phyloP scores from a whole-genome alignment of 495 filamentous ascomycete species.

The Aspergillus baeticus region DNA sequence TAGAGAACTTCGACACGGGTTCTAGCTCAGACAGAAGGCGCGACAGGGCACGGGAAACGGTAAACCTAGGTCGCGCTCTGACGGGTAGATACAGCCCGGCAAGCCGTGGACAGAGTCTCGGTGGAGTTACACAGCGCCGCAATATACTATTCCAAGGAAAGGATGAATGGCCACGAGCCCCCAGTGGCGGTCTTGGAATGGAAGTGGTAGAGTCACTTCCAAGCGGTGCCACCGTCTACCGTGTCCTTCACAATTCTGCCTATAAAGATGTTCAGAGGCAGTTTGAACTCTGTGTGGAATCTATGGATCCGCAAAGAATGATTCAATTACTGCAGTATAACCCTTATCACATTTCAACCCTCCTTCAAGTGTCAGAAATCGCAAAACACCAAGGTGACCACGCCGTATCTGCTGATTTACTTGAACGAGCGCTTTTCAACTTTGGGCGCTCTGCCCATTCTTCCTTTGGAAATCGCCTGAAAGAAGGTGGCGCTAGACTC shows the following conservation, averaged over 20 bases:
- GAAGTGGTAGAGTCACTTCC: conserved; percentile 58
- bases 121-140: conserved; percentile 65
- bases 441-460: conserved; percentile 85
- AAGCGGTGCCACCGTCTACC: conserved; percentile 54
- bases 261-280: conserved; percentile 75
- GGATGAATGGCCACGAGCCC: conserved; percentile 82
- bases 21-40: conserved; percentile 52
- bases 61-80: conserved; percentile 70
- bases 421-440: conserved; percentile 89
- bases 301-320: conserved; percentile 74
- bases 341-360: conserved; percentile 88
- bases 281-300: conserved; percentile 78
- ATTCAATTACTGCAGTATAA: conserved; percentile 65
- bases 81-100: conserved; percentile 59
- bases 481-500: conserved; percentile 74
- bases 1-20: conserved; percentile 60
- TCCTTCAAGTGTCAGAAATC: conserved; percentile 90
- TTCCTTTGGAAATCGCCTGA: conserved; percentile 70
- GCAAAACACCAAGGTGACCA: conserved; percentile 87
- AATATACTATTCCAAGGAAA: conserved; percentile 89
- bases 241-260: conserved; percentile 69
- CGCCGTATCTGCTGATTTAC: conserved; percentile 78
- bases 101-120: conserved; percentile 58
- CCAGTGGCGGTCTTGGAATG: conserved; percentile 85
- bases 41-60: conserved; percentile 51